Base-by-base conservation (phyloP, 2,329 filamentous ascomycete species). In the Fusarium sp. region DNA sequence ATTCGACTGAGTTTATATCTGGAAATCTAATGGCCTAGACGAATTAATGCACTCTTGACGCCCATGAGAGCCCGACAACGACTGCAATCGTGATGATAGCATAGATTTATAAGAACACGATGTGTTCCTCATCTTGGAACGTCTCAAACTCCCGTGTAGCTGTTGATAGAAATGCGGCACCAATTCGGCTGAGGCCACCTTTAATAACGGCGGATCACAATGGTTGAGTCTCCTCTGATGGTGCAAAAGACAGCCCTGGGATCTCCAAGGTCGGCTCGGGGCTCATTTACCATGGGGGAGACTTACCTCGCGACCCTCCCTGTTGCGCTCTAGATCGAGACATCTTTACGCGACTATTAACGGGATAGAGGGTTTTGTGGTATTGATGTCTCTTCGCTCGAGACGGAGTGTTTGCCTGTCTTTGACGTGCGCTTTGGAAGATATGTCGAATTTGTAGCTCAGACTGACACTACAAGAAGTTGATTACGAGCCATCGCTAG, bases 401-500 rank as follows among this genome's bases (percentile, higher is more conserved):
- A 6, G 6, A 11, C 3, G 1, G 1, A 13, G 10, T 13, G 3
- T 13, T 20, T 20, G 10, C 6, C 10, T 4, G 2, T 18, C 6
- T 3, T 13, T 40, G 10, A 20, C 6, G 6, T 13, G 16, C 3
- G 3, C 3, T 4, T 13, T 20, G 6, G 13, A 13, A 4, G 16
- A 40, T 16, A 40, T 13, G 3, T 40, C 7, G 1, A 40, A 20
- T 2, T 4, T 7, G 6, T 4, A 16, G 38, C 16, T 13, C 8
- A 13, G 1, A 11, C 6, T 11, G 13, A 13, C 3, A 16, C 10
- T 8, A 13, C 2, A 2, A 13, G 10, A 13, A 10, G 11, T 13
- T 13, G 4, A 7, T 6, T 2, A 20, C 10, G 0, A 40, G 11
- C 16, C 2, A 3, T 3, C 18, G 2, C 4, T 0, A 13, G 10